Evolutionary conservation across 1,284 basidiomycete genomes (phyloP).

Genomic region (Schizophyllum commune): DNA sequence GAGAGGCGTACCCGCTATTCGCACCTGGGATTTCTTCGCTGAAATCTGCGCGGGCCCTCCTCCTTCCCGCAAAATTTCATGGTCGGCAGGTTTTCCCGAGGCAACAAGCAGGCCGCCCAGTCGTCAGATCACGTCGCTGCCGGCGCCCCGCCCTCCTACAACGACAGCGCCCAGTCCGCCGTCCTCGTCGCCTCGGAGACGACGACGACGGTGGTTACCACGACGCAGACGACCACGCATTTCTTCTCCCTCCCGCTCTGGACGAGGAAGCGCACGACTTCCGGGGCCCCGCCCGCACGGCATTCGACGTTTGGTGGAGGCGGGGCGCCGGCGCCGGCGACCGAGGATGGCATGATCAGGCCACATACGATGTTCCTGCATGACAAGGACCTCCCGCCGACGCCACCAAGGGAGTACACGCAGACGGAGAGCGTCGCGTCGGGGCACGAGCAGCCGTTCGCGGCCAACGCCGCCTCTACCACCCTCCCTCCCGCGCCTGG

Average conservation of each 20-base stretch:
- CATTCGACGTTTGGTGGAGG: constrained; percentile 11
- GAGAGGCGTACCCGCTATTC: not conserved
- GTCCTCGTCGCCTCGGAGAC: constrained; percentile 37
- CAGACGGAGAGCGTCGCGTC: constrained; percentile 3
- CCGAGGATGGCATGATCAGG: constrained; percentile 14
- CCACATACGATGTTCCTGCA: constrained; percentile 23
- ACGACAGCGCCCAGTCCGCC: constrained; percentile 24
- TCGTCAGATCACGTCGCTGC: constrained; percentile 11
- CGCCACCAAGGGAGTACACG: constrained; percentile 31
- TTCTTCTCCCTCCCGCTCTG: constrained; percentile 62
- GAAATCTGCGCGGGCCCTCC: constrained; percentile 8
- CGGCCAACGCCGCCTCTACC: constrained; percentile 3
- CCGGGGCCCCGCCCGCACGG: constrained; percentile 18
- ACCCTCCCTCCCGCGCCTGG: constrained; percentile 6
- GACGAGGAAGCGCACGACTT: constrained; percentile 41
- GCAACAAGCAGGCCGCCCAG: constrained; percentile 15
- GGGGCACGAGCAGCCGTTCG: constrained; percentile 1
- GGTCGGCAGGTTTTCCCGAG: constrained; percentile 18
- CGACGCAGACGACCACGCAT: constrained; percentile 44
- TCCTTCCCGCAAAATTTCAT: constrained; percentile 14
- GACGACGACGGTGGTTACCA: constrained; percentile 44
- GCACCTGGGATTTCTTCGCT: constrained; percentile 12
- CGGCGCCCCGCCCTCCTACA: constrained; percentile 33
- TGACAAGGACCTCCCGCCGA: constrained; percentile 65
- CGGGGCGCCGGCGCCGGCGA: constrained; percentile 3